These are phyloP conservation scores for Rhododendron williamsianum DNA, from an alignment of 148 eudicot species.

Conservation along the genomic window DNA sequence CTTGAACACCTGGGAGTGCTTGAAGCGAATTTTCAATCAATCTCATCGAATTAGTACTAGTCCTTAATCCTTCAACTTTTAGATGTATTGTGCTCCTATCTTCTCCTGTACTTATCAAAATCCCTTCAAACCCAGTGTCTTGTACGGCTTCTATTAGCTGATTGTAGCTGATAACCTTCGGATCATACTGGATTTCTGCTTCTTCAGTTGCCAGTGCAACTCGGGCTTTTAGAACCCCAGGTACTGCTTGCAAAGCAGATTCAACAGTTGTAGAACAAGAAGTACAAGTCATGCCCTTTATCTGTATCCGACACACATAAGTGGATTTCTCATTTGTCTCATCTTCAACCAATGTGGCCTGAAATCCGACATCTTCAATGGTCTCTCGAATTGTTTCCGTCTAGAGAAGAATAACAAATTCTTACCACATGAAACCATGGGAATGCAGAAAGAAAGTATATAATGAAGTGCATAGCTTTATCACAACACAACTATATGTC, in stretches of 20 bases:
- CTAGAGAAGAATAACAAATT: constrained; percentile 13
- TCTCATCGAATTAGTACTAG: constrained; percentile 36
- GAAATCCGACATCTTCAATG: constrained; percentile 47
- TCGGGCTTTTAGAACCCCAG: constrained; percentile 68
- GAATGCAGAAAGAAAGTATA: not conserved
- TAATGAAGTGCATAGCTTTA: not conserved
- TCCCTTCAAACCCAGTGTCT: constrained; percentile 69
- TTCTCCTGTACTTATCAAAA: constrained; percentile 73
- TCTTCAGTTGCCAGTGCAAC: constrained; percentile 86
- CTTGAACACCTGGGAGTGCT: constrained; percentile 72
- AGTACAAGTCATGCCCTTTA: constrained; percentile 84
- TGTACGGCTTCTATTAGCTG: constrained; percentile 54
- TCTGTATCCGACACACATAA: constrained; percentile 57
- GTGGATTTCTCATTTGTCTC: constrained; percentile 38
- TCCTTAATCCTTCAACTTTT: constrained; percentile 50
- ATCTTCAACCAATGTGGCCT: constrained; percentile 56
- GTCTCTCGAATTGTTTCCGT: constrained; percentile 32
- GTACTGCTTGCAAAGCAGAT: constrained; percentile 41
- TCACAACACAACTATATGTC: not conserved
- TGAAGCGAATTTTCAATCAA: constrained; percentile 51
- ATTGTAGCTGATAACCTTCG: constrained; percentile 42
- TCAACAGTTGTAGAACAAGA: constrained; percentile 78
- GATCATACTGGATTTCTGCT: constrained; percentile 71
- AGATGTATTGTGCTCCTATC: constrained; percentile 56
- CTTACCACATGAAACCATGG: not conserved